Base-by-base conservation (phyloP, 495 filamentous ascomycete genomes). In the Penicillium parvum region DNA sequence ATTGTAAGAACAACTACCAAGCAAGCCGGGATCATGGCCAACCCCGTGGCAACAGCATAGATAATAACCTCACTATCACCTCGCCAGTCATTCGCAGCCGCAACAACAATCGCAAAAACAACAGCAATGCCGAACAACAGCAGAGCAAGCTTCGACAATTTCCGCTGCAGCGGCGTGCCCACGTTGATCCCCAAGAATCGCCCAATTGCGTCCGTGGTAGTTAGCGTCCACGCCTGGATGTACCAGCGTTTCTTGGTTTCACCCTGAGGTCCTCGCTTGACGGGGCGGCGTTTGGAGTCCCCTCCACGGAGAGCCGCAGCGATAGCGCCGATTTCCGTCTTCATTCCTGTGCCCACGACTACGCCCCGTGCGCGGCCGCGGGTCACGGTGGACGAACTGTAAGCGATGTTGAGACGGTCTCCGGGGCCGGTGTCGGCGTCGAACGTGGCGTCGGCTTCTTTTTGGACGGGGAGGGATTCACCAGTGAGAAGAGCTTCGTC, bases 1-100 rank as follows among this genome's bases (percentile, higher is more conserved):
- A 88, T 86, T 1, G 84, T 88, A 47, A 89, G 63, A 30, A 87
- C 83, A 16, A 83, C 85, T 34, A 86, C 85, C 37, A 89, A 69
- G 46, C 81, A 85, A 50, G 84, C 85, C 2, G 85, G 85, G 45
- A 89, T 85, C 61, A 86, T 83, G 9, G 76, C 77, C 32, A 84
- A 58, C 17, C 81, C 81, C 17, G 82, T 84, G 10, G 83, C 82
- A 6, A 86, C 82, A 12, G 81, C 83, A 60, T 87, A 86, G 48
- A 87, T 79, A 40, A 86, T 76, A 22, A 84, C 77, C 37, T 83
- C 78, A 18, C 72, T 74, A 27, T 75, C 71, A 40, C 76, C 68
- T 18, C 76, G 65, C 68, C 75, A 85, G 22, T 75, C 61, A 45
- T 77, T 82, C 8, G 77, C 73, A 0, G 74, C 79, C 44, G 84